Percentiles rank a stretch among this genome's conserved stretches.
These are phyloP conservation scores for Pichia gijzeniarum DNA, from an alignment of 805 yeast species.

Conservation along the genomic window DNA sequence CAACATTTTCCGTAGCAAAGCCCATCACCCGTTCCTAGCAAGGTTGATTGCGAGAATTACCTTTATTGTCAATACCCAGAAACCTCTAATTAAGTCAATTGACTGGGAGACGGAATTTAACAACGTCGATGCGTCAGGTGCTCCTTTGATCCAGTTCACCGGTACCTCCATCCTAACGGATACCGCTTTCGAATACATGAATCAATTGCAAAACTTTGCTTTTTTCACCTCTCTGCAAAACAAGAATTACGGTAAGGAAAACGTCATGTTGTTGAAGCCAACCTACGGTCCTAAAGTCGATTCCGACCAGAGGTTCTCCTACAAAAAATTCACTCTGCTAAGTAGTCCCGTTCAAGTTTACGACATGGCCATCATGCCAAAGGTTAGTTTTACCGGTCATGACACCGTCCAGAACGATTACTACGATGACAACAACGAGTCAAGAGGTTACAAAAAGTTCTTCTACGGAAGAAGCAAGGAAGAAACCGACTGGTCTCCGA, in stretches of 20 bases:
- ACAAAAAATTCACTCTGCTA: conserved; percentile 22
- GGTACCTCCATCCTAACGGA: conserved; percentile 30
- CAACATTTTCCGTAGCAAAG: conserved; percentile 26
- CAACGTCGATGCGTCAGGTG: conserved; percentile 28
- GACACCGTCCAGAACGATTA: conserved; percentile 18
- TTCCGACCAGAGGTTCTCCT: conserved; percentile 19
- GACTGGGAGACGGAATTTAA: conserved; percentile 26
- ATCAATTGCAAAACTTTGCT: conserved; percentile 17
- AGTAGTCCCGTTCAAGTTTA: conserved; percentile 29
- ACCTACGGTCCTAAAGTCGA: conserved; percentile 25
- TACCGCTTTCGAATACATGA: conserved; percentile 28
- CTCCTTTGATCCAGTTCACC: conserved; percentile 28
- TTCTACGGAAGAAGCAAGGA: conserved; percentile 25
- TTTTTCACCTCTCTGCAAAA: conserved; percentile 22
- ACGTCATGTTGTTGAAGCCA: conserved; percentile 9
- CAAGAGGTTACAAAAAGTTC: conserved; percentile 21
- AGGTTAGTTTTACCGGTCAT: conserved; percentile 26
- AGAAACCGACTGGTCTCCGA: conserved; percentile 20
- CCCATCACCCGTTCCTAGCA: conserved; percentile 30
- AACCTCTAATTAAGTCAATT: conserved; percentile 20
- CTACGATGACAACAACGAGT: conserved; percentile 24
- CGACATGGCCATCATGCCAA: conserved; percentile 26
- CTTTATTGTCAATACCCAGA: conserved; percentile 26
- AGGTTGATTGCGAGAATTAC: conserved; percentile 29
- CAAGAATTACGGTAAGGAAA: conserved; percentile 13